Base-by-base conservation (phyloP, 1,139 yeast genomes). In the Kurtzmaniella natalensis region DNA sequence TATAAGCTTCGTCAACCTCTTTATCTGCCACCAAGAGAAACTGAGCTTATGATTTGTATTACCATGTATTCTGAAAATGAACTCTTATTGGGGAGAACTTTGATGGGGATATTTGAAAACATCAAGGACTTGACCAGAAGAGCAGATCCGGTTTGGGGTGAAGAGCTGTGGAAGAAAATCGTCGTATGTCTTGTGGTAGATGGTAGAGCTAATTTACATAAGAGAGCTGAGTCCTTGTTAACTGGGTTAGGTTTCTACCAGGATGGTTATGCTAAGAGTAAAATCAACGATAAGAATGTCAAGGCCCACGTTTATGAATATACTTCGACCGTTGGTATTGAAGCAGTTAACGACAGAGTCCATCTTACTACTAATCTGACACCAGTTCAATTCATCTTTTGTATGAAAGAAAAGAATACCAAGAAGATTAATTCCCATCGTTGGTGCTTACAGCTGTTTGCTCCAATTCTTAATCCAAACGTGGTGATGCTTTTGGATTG, bases 31-130 rank as follows among this genome's bases (percentile, higher is more conserved):
- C 82, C 83, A 2, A 64, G 94, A 41, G 69, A 70, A 40, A 84
- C 94, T 0, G 94, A 84, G 55, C 61, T 84, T 34, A 68, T 82
- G 70, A 73, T 84, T 34, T 84, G 82, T 44, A 68, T 85, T 36
- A 84, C 94, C 21, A 80, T 85, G 78, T 84, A 81, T 61, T 85
- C 84, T 51, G 94, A 84, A 60, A 80, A 81, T 50, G 94, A 85
- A 44, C 61, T 81, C 15, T 63, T 81, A 30, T 63, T 84, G 37
- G 92, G 82, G 2, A 63, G 85, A 39, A 83, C 94, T 2, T 65
- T 84, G 42, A 80, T 79, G 50, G 94, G 94, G 34, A 79, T 84
- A 7, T 81, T 84, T 57, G 78, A 81, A 38, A 84, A 85, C 51
- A 78, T 84, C 42, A 64, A 72, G 40, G 77, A 84, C 51, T 64